These are phyloP conservation scores for Magnolia officinalis DNA, from an alignment of 164 flowering plant species.

Conservation along the genomic window DNA sequence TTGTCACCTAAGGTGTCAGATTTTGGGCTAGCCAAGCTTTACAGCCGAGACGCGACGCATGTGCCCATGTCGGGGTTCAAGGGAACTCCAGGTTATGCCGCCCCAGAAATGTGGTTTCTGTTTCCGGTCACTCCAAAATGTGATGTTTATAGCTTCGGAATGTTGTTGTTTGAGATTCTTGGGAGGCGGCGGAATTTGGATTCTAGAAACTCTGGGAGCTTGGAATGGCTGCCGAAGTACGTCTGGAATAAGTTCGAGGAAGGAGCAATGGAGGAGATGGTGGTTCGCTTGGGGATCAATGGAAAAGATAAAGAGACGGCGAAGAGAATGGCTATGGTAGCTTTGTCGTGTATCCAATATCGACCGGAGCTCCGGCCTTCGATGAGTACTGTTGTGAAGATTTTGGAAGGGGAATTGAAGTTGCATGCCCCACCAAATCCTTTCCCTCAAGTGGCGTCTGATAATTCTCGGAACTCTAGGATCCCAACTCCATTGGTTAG, in stretches of 20 bases:
- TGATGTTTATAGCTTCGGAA: slow-evolving; percentile 30
- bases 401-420: neutral
- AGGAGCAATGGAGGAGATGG: slow-evolving; percentile 8
- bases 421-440: neutral
- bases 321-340: slow-evolving; percentile 8
- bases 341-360: slow-evolving; percentile 10
- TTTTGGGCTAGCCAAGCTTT: slow-evolving; percentile 8
- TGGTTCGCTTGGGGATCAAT: neutral
- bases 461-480: neutral
- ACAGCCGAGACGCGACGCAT: neutral
- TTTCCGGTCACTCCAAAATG: slow-evolving; percentile 22
- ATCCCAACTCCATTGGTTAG: neutral
- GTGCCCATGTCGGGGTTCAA: neutral
- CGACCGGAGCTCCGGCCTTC: slow-evolving; percentile 7
- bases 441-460: neutral
- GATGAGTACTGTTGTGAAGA: slow-evolving; percentile 9
- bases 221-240: slow-evolving; percentile 16
- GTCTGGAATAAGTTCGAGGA: slow-evolving; percentile 19
- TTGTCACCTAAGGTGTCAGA: slow-evolving; percentile 9
- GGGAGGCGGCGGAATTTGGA: slow-evolving; percentile 19
- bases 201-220: neutral
- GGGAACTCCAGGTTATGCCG: slow-evolving; percentile 10
- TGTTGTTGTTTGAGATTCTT: slow-evolving; percentile 26
- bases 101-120: slow-evolving; percentile 7
- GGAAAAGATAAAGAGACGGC: neutral